phyloP scores from a whole-genome alignment of 2,329 filamentous ascomycete species.

The Sporothrix mexicana region DNA sequence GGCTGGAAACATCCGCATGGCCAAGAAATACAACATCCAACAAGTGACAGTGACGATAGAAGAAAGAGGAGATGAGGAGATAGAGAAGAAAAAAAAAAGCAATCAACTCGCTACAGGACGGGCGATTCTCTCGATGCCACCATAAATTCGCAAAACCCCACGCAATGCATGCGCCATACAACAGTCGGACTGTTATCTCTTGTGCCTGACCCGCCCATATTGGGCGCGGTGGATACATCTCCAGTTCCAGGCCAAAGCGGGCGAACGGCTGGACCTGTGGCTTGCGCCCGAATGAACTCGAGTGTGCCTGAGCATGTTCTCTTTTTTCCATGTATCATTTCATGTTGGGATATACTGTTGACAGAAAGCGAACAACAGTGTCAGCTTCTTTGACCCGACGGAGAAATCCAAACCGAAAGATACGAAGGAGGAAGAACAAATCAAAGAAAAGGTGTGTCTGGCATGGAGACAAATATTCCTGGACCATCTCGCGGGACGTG shows the following conservation, averaged over 20 bases:
- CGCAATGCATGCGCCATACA: slow-evolving; percentile 8
- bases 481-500: slow-evolving; percentile 5
- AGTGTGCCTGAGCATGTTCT: not conserved
- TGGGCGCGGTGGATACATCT: not conserved
- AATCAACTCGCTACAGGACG: not conserved
- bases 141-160: not conserved
- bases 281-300: not conserved
- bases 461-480: not conserved
- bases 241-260: slow-evolving; percentile 6
- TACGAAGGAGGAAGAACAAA: not conserved
- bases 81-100: not conserved
- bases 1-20: slow-evolving; percentile 27
- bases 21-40: not conserved
- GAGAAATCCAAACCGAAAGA: not conserved
- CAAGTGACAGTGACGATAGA: not conserved
- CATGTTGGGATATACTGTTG: not conserved
- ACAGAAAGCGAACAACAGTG: not conserved
- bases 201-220: not conserved
- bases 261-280: not conserved
- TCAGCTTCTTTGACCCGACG: not conserved
- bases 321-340: not conserved
- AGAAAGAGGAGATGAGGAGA: not conserved
- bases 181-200: not conserved
- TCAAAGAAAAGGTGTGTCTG: not conserved
- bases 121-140: slow-evolving; percentile 1